Percentiles rank a stretch among this genome's conserved stretches.
Evolutionary conservation across 768 basidiomycete species (phyloP).

Genomic region (Lactarius hatsudake): DNA sequence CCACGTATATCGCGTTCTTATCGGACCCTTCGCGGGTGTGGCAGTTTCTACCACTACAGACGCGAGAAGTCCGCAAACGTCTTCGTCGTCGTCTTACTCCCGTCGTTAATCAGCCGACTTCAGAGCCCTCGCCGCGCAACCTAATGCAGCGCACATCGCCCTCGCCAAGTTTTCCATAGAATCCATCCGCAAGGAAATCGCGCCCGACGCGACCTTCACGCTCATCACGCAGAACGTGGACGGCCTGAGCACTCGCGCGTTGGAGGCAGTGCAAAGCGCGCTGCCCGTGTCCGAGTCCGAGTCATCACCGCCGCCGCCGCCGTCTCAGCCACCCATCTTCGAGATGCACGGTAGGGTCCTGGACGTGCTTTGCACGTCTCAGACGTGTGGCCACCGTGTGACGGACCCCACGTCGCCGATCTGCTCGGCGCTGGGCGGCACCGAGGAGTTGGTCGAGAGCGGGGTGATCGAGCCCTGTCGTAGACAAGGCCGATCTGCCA

Average conservation of each 20-base stretch:
- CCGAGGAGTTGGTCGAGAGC: slow-evolving; percentile 34
- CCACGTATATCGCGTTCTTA: slow-evolving; percentile 14
- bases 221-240: slow-evolving; percentile 67
- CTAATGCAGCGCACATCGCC: slow-evolving; percentile 56
- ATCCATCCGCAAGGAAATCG: slow-evolving; percentile 37
- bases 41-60: slow-evolving; percentile 24
- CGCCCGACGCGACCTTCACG: slow-evolving; percentile 44
- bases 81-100: not conserved
- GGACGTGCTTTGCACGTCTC: slow-evolving; percentile 49
- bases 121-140: slow-evolving; percentile 34
- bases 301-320: not conserved
- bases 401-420: slow-evolving; percentile 44
- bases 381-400: slow-evolving; percentile 41
- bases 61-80: slow-evolving; percentile 16
- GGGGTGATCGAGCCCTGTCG: slow-evolving; percentile 25
- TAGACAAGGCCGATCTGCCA: slow-evolving; percentile 36
- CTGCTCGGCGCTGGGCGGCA: slow-evolving; percentile 44
- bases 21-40: slow-evolving; percentile 18
- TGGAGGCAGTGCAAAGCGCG: slow-evolving; percentile 30
- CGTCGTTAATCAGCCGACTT: not conserved
- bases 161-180: slow-evolving; percentile 48
- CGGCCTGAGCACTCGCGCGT: slow-evolving; percentile 44
- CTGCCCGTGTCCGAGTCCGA: not conserved
- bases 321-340: slow-evolving; percentile 30
- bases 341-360: slow-evolving; percentile 66